Base-by-base conservation (phyloP, 257 asterid genomes). In the Nicotiana noctiflora region DNA sequence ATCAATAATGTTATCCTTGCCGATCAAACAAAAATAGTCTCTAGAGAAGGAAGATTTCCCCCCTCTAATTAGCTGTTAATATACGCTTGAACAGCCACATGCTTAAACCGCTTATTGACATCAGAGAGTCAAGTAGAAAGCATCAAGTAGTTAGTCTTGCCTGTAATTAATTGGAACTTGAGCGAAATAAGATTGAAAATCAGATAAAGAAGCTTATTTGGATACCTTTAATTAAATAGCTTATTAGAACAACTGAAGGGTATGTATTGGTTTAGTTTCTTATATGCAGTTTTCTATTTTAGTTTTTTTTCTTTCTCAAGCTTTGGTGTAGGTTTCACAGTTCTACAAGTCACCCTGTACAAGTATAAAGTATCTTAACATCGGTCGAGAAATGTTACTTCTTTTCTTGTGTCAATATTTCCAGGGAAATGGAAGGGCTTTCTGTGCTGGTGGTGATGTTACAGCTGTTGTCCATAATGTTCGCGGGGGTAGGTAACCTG, bases 361-460 rank as follows among this genome's bases (percentile, higher is more conserved):
- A 17, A 31, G 23, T 21, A 40, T 7, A 23, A 61, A 12, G 53
- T n/a, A 55, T 25, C 40, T 34, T 57, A 57, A 57, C 55, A 23
- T 37, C 63, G 70, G n/a, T 37, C 34, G 61, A 32, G 27, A 25
- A 34, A 15, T 55, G 32, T 8, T 72, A 59, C 18, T 76, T 53
- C 75, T 65, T 81, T 56, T 37, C 72, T 44, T 62, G 53, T 46
- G 40, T 32, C 27, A 32, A 79, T 14, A 9, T 18, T 79, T 68
- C 31, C 80, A 91, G 99, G 97, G 97, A 63, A 89, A 84, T 31
- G 99, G 99, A 75, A 91, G 98, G 85, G 93, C 99, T 84, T 95
- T 93, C 84, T 95, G 98, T 91, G 96, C 98, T 23, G 99, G 99
- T 74, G 99, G 95, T 74, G 99, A 95, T 88, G 98, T 92, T 83